Evolutionary conservation across 2,329 filamentous ascomycete genomes (phyloP), one percentile per base, ranked within the genome.

Genomic region (Exophiala viscosa): DNA sequence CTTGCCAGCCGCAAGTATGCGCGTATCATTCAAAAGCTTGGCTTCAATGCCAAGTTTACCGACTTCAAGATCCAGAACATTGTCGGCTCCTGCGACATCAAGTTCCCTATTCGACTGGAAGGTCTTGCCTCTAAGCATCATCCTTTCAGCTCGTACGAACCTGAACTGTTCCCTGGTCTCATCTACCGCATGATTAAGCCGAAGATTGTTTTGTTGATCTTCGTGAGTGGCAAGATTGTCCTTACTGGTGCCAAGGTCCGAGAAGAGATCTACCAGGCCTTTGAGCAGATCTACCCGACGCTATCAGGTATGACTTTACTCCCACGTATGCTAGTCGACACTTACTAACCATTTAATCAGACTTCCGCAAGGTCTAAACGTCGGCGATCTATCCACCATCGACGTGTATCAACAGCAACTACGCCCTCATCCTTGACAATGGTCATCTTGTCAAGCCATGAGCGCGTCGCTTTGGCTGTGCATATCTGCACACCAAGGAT

Each of bases 171-270:
- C 82, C 93, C 93, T 67, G 93, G 93, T 83, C 85, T 99, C 47
- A 99, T 99, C 76, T 99, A 99, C 76, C 90, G 93, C 71, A 99
- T 99, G 93, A 96, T 97, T 80, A 97, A 97, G 80, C 93, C 93
- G 15, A 97, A 97, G 84, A 96, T 97, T 63, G 92, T 97, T 48
- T 84, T 97, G 20, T 78, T 97, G 68, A 96, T 99, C 73, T 97
- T 97, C 77, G 92, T 97, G 66, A 93, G 87, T 67, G 93, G 92
- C 68, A 97, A 97, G 82, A 97, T 97, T 58, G 93, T 97, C 66
- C 81, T 97, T 69, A 97, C 93, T 38, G 93, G 93, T 67, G 93
- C 93, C 62, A 97, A 99, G 71, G 91, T 97, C 61, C 87, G 93
- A 64, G 93, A 99, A 74, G 93, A 97, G 76, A 97, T 99, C 63